phyloP scores from a whole-genome alignment of 73 alveolate species.

The Paramecium pentaurelia region DNA sequence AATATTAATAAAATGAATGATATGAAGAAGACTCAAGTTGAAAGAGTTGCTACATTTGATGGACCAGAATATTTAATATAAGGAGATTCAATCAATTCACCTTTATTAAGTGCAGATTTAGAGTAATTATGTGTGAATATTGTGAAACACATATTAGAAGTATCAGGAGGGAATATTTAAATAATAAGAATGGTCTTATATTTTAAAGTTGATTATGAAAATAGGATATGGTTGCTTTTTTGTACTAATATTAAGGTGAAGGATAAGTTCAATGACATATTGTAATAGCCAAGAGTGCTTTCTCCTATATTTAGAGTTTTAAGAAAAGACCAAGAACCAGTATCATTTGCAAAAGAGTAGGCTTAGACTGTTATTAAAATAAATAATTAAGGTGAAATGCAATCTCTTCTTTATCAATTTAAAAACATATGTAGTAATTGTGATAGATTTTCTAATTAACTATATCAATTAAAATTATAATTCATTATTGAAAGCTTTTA shows the following conservation, averaged over 20 bases:
- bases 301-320: neutral
- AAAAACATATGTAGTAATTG: slow-evolving; percentile 41
- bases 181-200: slow-evolving; percentile 74
- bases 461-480: neutral
- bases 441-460: slow-evolving; percentile 1
- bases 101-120: slow-evolving; percentile 69
- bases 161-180: slow-evolving; percentile 72
- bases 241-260: slow-evolving; percentile 68
- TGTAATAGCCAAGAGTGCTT: neutral
- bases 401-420: slow-evolving; percentile 21
- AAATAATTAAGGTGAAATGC: slow-evolving; percentile 9
- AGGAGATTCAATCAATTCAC: slow-evolving; percentile 70
- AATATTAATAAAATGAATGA: slow-evolving; percentile 66
- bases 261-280: neutral
- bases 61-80: slow-evolving; percentile 72
- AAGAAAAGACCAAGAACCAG: neutral
- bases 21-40: slow-evolving; percentile 64
- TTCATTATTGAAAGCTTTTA: slow-evolving; percentile 31
- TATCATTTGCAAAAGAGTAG: neutral
- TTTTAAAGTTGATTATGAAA: slow-evolving; percentile 75
- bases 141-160: slow-evolving; percentile 71
- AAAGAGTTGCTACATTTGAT: slow-evolving; percentile 73
- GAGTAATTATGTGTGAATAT: slow-evolving; percentile 68
- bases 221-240: slow-evolving; percentile 71
- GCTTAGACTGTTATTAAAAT: neutral